These are phyloP conservation scores for Naganishia cerealis DNA, from an alignment of 1,284 basidiomycete genomes.

Conservation along the genomic window DNA sequence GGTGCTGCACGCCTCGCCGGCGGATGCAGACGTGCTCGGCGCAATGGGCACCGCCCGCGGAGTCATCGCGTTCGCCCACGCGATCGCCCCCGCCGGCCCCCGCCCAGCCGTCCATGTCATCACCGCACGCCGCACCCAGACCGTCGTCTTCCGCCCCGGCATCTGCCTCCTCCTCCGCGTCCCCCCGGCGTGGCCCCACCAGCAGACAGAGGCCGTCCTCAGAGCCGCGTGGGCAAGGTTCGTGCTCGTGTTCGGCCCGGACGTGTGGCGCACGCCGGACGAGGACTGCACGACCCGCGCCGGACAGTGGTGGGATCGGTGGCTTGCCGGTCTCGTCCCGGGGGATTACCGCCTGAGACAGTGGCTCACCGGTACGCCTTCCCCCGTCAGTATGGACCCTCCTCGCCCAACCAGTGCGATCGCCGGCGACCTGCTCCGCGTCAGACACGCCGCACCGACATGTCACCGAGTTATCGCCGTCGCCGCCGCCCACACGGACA, in stretches of 20 bases:
- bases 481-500: no score
- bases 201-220: background rate
- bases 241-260: background rate
- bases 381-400: background rate
- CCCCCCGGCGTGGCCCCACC: background rate
- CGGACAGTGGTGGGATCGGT: slow-evolving; percentile 3
- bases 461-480: background rate
- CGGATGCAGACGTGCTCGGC: background rate
- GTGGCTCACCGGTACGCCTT: background rate
- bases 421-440: no score
- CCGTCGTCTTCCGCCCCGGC: background rate
- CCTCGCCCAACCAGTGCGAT: no score
- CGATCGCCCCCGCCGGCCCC: background rate
- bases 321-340: background rate
- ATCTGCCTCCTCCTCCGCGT: slow-evolving; percentile 1
- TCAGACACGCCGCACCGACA: background rate
- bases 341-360: background rate
- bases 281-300: background rate
- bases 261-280: background rate
- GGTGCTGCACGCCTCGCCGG: background rate
- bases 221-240: background rate
- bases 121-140: background rate
- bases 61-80: background rate
- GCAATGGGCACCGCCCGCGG: slow-evolving; percentile 1
- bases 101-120: background rate